Evolutionary conservation across 2,329 filamentous ascomycete species (phyloP).

Genomic region (Arthrobotrys musiformis): DNA sequence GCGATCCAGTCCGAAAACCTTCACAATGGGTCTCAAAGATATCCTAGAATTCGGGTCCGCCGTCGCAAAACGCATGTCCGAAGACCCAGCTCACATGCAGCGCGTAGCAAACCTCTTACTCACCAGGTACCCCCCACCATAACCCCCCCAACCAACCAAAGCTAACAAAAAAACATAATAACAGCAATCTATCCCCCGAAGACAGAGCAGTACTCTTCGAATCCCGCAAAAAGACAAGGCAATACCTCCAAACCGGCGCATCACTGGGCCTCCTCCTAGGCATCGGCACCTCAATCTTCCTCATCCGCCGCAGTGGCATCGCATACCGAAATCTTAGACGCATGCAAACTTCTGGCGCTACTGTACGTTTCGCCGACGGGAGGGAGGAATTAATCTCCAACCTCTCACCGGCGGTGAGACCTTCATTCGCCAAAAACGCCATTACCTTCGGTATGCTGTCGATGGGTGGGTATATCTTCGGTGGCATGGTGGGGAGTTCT

Average conservation of each 20-base stretch:
- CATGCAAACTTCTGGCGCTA: not conserved
- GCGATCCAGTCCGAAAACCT: not conserved
- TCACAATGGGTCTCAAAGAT: not conserved
- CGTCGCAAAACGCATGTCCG: not conserved
- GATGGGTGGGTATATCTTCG: not conserved
- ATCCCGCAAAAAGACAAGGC: not conserved
- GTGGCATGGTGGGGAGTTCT: not conserved
- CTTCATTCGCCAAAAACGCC: not conserved
- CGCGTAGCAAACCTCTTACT: no score
- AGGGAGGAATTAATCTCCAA: not conserved
- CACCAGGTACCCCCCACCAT: no score
- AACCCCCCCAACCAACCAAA: not conserved
- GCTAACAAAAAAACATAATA: not conserved
- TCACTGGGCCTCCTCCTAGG: not conserved
- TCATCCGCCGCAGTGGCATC: conserved; percentile 10
- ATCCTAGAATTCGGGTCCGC: not conserved
- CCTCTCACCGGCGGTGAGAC: not conserved
- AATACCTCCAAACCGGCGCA: not conserved
- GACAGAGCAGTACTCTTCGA: not conserved
- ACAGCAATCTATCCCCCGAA: not conserved
- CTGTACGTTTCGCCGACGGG: conserved; percentile 19
- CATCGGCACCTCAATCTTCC: not conserved
- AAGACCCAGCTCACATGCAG: not conserved
- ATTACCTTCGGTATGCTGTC: not conserved
- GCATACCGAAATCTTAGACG: not conserved